A percentile compares a stretch with the other conserved stretches of the same genome.
Conservation (phyloP, 2,329 filamentous ascomycete species). For the Trichoderma guizhouense region DNA sequence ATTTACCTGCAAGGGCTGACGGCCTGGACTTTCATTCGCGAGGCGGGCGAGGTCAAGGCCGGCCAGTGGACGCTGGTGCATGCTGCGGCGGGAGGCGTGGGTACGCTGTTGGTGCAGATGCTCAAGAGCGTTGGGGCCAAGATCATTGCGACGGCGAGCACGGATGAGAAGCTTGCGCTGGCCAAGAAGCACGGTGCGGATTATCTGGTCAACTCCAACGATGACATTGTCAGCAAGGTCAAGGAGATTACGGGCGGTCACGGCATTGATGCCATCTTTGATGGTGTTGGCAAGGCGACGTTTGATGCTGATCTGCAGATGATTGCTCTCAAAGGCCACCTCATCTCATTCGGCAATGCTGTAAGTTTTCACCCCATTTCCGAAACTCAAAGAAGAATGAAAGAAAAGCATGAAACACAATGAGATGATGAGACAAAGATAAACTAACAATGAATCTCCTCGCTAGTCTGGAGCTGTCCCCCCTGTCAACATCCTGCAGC, state of each 20-base stretch:
- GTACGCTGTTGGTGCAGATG: conserved; percentile 71
- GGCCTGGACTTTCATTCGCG: conserved; percentile 73
- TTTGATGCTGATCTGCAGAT: conserved; percentile 75
- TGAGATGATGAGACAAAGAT: neutral
- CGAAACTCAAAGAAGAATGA: neutral
- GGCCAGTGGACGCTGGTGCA: conserved; percentile 83
- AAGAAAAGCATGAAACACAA: neutral
- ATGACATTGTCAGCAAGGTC: conserved; percentile 57
- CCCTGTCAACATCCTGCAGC: conserved; percentile 55
- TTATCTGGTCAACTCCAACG: conserved; percentile 66
- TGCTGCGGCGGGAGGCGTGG: conserved; percentile 81
- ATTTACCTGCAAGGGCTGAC: conserved; percentile 78
- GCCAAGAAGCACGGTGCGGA: conserved; percentile 69
- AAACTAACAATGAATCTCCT: neutral
- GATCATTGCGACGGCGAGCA: conserved; percentile 76
- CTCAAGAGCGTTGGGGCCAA: conserved; percentile 68
- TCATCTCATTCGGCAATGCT: conserved; percentile 80
- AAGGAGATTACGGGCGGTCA: conserved; percentile 67
- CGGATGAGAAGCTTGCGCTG: conserved; percentile 66
- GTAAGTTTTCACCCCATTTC: conserved; percentile 38
- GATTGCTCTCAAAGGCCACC: conserved; percentile 70
- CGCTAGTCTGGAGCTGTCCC: conserved; percentile 64
- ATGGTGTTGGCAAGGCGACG: conserved; percentile 80
- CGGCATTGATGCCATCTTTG: conserved; percentile 76
- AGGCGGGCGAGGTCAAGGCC: conserved; percentile 70